Evolutionary conservation across 257 asterid species (phyloP).

Genomic region (Thymus mandschuricus): DNA sequence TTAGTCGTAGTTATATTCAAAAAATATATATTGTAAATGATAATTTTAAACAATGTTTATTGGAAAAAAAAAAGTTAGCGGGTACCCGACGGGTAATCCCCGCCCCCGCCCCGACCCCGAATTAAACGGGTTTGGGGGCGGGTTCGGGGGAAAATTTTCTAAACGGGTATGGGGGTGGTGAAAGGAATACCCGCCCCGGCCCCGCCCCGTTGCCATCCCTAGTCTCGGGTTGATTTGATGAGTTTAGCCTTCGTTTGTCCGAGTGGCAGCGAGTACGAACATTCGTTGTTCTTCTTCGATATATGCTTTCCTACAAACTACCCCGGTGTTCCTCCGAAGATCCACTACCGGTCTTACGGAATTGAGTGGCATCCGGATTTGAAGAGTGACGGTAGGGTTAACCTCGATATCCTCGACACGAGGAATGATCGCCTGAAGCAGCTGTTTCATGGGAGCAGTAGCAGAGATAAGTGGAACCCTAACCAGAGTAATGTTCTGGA

Average conservation of each 20-base stretch:
- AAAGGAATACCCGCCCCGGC: too few species aligned
- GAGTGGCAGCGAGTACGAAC: constrained; percentile 26
- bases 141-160: too few species aligned
- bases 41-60: too few species aligned
- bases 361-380: constrained; percentile 32
- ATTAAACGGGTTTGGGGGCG: too few species aligned
- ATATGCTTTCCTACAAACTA: constrained; percentile 35
- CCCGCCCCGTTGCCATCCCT: too few species aligned
- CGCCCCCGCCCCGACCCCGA: too few species aligned
- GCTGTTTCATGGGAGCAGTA: background rate
- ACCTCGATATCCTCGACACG: constrained; percentile 10
- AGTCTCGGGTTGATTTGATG: constrained; percentile 36
- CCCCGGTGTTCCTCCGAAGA: constrained; percentile 39
- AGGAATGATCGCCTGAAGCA: background rate
- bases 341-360: constrained; percentile 32
- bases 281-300: constrained; percentile 48
- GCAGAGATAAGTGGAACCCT: constrained; percentile 16
- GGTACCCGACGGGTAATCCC: too few species aligned
- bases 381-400: constrained; percentile 19
- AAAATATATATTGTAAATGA: too few species aligned
- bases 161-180: too few species aligned
- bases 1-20: too few species aligned
- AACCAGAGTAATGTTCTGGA: constrained; percentile 23
- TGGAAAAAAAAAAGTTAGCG: too few species aligned
- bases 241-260: constrained; percentile 44